Evolutionary conservation across 2,329 filamentous ascomycete species (phyloP), one percentile per base, ranked within the genome.

Genomic region (Fusarium liriodendri): DNA sequence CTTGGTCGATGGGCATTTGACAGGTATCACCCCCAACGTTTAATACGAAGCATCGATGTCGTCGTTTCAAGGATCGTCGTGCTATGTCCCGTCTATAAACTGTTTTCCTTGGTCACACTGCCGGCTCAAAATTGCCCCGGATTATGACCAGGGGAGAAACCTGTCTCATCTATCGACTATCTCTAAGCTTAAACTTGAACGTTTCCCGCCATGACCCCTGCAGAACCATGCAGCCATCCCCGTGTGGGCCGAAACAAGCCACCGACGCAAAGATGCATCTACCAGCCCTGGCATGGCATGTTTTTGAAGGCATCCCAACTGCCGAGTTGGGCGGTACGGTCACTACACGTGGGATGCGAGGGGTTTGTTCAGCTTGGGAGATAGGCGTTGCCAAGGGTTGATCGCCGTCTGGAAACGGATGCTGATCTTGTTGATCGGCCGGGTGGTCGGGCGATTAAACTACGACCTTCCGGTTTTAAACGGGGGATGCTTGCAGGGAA

Each of bases 101-200:
- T 32, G 47, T 32, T 40, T 59, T 20, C 32, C 66, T 63, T 52
- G 35, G 6, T 22, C 50, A 9, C 60, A 45, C 58, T 32, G 6
- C 54, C 38, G 57, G 52, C 42, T 22, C 37, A 75, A 75, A 38
- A 33, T 70, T 54, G 25, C 64, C 62, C 67, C 66, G 57, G 62
- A 64, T 70, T 64, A 70, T 66, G n/a, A 22, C 54, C 32, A 35
- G 66, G 42, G 27, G 16, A 32, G n/a, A 22, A 38, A 38, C 14
- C 10, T 35, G 20, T 22, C 22, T 29, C 37, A 52, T 55, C 50
- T 72, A 32, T 42, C 62, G 27, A 52, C 47, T 13, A 32, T 52
- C 27, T 63, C 57, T 67, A 76, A 70, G 72, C 73, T 77, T 69
- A 74, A 74, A 50, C 32, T 66, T 61, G 58, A 59, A 50, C 67